Percentiles rank a stretch among this genome's conserved stretches.
These are phyloP conservation scores for Lipomyces anomalus DNA, from an alignment of 805 yeast genomes.

Conservation along the genomic window DNA sequence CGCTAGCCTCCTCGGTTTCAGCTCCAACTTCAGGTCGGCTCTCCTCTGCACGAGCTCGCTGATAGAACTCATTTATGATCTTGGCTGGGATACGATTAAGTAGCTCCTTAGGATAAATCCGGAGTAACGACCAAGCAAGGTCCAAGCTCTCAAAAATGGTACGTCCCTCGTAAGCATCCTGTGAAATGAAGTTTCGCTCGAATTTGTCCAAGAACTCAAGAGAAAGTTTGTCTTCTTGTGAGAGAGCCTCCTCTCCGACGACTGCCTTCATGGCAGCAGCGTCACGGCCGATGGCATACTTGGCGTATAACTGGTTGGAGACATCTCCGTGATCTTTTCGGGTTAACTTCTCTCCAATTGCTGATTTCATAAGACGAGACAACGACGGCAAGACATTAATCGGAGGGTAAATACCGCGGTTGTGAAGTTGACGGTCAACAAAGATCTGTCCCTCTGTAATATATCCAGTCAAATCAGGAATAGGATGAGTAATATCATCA, in stretches of 20 bases:
- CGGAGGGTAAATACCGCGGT: conserved; percentile 98
- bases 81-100: conserved; percentile 98
- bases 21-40: conserved; percentile 7
- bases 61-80: conserved; percentile 91
- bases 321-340: conserved; percentile 99
- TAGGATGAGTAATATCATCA: conserved; percentile 99
- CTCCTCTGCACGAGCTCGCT: conserved; percentile 33
- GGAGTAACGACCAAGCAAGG: conserved; percentile 94
- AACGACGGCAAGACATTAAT: conserved; percentile 96
- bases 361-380: conserved; percentile 97
- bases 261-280: conserved; percentile 99
- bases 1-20: conserved; percentile 14
- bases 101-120: conserved; percentile 98
- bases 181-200: conserved; percentile 89
- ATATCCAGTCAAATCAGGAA: conserved; percentile 99
- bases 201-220: conserved; percentile 96
- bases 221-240: conserved; percentile 94
- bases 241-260: conserved; percentile 98
- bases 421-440: conserved; percentile 90
- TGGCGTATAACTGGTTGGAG: conserved; percentile 96
- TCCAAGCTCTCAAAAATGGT: conserved; percentile 91
- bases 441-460: conserved; percentile 99
- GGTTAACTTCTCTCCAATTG: conserved; percentile 99
- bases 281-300: conserved; percentile 98
- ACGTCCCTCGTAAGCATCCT: conserved; percentile 97